Conservation (phyloP, 306 rosid genomes). For the Trichosanthes truncata region DNA sequence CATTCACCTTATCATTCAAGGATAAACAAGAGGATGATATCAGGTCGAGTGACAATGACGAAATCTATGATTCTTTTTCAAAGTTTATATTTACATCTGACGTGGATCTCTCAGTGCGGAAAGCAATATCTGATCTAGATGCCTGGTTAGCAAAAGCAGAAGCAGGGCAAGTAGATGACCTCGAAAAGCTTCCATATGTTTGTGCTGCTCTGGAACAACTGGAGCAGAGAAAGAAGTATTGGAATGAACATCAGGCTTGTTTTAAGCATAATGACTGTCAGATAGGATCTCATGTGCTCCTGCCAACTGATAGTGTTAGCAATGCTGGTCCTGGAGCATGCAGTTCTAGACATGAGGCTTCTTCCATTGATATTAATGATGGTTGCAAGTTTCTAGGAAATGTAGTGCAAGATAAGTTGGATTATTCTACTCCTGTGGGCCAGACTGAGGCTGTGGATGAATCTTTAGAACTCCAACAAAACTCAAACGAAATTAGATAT, state of each 20-base stretch:
- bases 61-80: slow-evolving; percentile 56
- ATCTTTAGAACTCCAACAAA: slow-evolving; percentile 26
- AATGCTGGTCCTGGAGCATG: slow-evolving; percentile 28
- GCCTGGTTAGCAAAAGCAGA: slow-evolving; percentile 88
- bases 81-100: slow-evolving; percentile 84
- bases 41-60: slow-evolving; percentile 14
- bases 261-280: slow-evolving; percentile 20
- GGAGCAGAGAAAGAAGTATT: slow-evolving; percentile 75
- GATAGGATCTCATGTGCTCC: slow-evolving; percentile 21
- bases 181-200: slow-evolving; percentile 90
- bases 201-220: slow-evolving; percentile 88
- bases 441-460: slow-evolving; percentile 32
- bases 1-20: slow-evolving; percentile 35
- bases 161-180: slow-evolving; percentile 81
- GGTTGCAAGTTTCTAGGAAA: slow-evolving; percentile 17
- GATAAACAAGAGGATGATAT: slow-evolving; percentile 34
- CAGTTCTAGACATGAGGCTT: slow-evolving; percentile 24
- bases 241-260: slow-evolving; percentile 50
- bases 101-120: slow-evolving; percentile 72
- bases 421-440: slow-evolving; percentile 22
- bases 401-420: background rate
- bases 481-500: slow-evolving; percentile 28
- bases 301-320: slow-evolving; percentile 19
- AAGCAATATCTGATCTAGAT: slow-evolving; percentile 79
- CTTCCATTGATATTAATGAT: slow-evolving; percentile 26